A percentile compares a stretch with the other conserved stretches of the same genome.
Evolutionary conservation across 2,329 filamentous ascomycete species (phyloP).

Genomic region (Beauveria caledonica): DNA sequence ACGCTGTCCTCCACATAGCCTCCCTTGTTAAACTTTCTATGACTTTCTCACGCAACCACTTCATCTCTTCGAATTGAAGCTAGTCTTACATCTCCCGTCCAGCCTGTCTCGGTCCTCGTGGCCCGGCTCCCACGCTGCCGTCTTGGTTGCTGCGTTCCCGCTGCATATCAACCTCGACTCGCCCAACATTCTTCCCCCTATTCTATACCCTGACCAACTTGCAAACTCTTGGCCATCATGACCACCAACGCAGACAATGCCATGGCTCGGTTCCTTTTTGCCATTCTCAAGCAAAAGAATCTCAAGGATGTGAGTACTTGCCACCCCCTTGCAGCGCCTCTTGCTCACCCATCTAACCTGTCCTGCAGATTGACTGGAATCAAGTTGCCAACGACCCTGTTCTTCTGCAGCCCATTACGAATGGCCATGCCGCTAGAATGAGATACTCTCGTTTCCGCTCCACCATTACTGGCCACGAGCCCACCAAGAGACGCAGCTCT

Average conservation of each 20-base stretch:
- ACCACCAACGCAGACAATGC: conserved; percentile 47
- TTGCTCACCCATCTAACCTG: neutral
- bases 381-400: conserved; percentile 47
- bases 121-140: neutral
- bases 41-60: neutral
- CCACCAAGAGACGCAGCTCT: conserved; percentile 38
- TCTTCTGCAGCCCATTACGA: conserved; percentile 45
- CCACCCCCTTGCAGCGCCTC: neutral
- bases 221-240: conserved; percentile 27
- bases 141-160: neutral
- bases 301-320: conserved; percentile 49
- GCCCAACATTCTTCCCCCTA: neutral
- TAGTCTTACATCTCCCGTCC: neutral
- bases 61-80: neutral
- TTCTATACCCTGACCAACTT: neutral
- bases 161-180: conserved; percentile 7
- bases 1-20: conserved; percentile 2
- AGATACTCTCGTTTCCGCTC: conserved; percentile 46
- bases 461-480: conserved; percentile 39
- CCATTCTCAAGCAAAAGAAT: conserved; percentile 51
- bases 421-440: conserved; percentile 55
- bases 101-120: conserved; percentile 5
- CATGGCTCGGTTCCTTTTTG: conserved; percentile 51
- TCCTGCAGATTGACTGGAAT: conserved; percentile 49
- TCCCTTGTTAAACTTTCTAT: neutral